Evolutionary conservation across 2,329 filamentous ascomycete species (phyloP).

Genomic region (Dothideomycetes sp.): DNA sequence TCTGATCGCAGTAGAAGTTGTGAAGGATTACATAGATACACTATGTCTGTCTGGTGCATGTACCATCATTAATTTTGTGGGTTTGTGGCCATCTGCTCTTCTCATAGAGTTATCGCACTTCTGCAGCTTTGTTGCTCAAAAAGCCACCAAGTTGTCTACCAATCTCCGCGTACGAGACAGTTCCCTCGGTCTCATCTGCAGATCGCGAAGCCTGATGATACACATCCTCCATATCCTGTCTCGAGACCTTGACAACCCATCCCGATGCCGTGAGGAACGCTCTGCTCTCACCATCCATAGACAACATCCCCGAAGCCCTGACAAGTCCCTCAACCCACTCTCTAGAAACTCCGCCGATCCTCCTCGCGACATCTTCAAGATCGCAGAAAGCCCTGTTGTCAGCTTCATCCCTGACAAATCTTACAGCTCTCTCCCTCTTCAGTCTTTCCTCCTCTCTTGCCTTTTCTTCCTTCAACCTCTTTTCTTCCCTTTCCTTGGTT

Average conservation of each 20-base stretch:
- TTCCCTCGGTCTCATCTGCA: slow-evolving; percentile 7
- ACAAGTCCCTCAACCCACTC: slow-evolving; percentile 37
- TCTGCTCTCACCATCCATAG: slow-evolving; percentile 22
- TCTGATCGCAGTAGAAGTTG: too few relatives aligned
- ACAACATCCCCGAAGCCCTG: slow-evolving; percentile 31
- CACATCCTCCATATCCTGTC: slow-evolving; percentile 30
- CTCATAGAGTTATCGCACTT: neutral
- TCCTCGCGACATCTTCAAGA: slow-evolving; percentile 33
- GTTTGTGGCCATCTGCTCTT: too few relatives aligned
- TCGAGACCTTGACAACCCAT: slow-evolving; percentile 35
- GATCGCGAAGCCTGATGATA: slow-evolving; percentile 26
- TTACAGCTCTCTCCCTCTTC: slow-evolving; percentile 25
- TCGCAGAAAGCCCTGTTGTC: slow-evolving; percentile 24
- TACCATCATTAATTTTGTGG: too few relatives aligned
- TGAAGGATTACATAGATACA: too few relatives aligned
- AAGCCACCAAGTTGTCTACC: neutral
- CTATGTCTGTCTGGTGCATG: too few relatives aligned
- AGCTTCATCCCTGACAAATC: slow-evolving; percentile 25
- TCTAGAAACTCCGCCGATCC: slow-evolving; percentile 30
- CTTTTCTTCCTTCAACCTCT: slow-evolving; percentile 29
- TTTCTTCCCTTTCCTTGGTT: slow-evolving; percentile 30
- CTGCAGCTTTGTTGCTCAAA: neutral
- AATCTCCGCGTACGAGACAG: slow-evolving; percentile 1
- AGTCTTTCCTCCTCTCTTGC: slow-evolving; percentile 31
- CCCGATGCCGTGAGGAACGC: slow-evolving; percentile 35